Base-by-base conservation (phyloP, 2,329 filamentous ascomycete genomes). In the Aspergillus brasiliensis region DNA sequence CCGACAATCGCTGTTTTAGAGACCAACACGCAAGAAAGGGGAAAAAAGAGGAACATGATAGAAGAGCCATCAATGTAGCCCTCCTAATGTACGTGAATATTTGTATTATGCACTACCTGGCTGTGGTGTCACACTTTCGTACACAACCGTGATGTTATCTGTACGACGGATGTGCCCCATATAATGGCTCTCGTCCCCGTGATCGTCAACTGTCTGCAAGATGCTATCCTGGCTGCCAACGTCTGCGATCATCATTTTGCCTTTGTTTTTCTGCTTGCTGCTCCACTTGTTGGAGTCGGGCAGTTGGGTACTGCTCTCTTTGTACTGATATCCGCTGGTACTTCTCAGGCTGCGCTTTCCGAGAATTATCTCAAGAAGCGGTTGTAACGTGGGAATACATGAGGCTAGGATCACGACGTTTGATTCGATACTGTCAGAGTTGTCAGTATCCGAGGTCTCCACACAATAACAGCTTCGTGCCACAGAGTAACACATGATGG, bases 331-430 rank as follows among this genome's bases (percentile, higher is more conserved):
- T 31, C 21, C 37, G 15, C 23, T 27, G 48, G 8, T 59, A 13
- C 62, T 59, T n/a, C 61, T 66, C 15, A 64, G 31, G 0, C 37
- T 54, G 21, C 65, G 59, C 25, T 62, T 67, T 15, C 66, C 62
- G 15, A 66, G 56, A 5, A 67, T 53, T 8, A 67, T 48, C 40
- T 76, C 76, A 48, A 73, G 58, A 8, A 75, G 63, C 5, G 73
- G 73, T 31, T 65, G 67, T 6, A 75, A 59, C 21, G 70, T 75
- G 6, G 73, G 73, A 23, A 76, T 75, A 60, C 73, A 75, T 6
- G 71, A 68, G 17, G 73, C 71, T 27, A 75, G 67, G 51, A 73
- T 67, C 59, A 75, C 67, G 47, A 69, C 64, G 58, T 74, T 67
- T 8, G 68, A 70, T 65, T 75, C 73, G 31, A 75, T 67, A 51